Percentiles rank a stretch among this genome's conserved stretches.
Conservation (phyloP, 2,329 filamentous ascomycete genomes). For the Alternaria incomplexa region DNA sequence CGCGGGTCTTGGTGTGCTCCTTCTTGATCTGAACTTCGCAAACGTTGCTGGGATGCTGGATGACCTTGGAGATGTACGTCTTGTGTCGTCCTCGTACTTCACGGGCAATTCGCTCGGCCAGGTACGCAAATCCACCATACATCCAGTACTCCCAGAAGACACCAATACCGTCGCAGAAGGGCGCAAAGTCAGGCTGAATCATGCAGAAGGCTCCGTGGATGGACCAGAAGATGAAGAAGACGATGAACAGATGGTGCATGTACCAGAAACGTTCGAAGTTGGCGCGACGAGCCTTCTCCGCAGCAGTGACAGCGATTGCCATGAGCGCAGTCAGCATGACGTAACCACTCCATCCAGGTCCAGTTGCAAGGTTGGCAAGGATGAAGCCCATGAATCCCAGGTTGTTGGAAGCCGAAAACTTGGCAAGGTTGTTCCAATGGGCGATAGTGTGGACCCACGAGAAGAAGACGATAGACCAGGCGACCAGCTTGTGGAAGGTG, state of each 20-base stretch:
- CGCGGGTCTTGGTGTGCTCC: constrained; percentile 79
- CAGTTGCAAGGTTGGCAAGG: constrained; percentile 76
- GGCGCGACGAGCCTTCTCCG: constrained; percentile 77
- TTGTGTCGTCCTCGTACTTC: constrained; percentile 81
- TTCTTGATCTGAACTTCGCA: constrained; percentile 94
- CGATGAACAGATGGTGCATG: constrained; percentile 83
- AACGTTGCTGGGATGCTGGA: constrained; percentile 87
- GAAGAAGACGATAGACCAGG: constrained; percentile 88
- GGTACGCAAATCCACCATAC: constrained; percentile 80
- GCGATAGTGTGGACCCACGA: constrained; percentile 86
- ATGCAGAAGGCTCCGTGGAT: constrained; percentile 89
- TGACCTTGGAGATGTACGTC: constrained; percentile 86
- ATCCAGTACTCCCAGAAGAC: constrained; percentile 93
- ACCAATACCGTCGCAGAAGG: constrained; percentile 76
- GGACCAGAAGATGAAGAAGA: constrained; percentile 93
- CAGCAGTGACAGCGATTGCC: constrained; percentile 77
- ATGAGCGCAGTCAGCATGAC: constrained; percentile 81
- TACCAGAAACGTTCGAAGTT: constrained; percentile 94
- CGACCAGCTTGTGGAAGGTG: constrained; percentile 83
- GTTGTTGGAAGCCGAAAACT: constrained; percentile 75
- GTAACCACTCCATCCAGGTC: constrained; percentile 85
- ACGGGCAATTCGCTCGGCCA: constrained; percentile 78
- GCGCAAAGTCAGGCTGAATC: constrained; percentile 83
- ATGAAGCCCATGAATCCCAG: constrained; percentile 80
- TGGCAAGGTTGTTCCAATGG: constrained; percentile 86